Evolutionary conservation across 169 alveolate genomes (phyloP), one percentile per base, ranked within the genome.

Genomic region (Neospora caninum): DNA sequence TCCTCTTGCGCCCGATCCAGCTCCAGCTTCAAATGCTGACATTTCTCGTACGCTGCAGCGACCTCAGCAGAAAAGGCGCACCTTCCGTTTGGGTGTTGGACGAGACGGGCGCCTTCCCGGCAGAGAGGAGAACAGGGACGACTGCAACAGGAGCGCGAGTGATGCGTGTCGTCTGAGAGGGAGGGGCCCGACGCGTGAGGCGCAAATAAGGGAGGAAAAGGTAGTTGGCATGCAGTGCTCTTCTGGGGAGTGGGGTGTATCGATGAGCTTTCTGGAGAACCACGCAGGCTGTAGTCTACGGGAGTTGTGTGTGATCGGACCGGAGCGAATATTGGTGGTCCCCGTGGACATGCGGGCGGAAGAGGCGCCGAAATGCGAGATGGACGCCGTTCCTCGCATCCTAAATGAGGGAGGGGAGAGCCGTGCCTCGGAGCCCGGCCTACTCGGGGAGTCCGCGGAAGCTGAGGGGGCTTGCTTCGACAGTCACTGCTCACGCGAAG

Each of bases 51-150:
- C 39, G 39, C 43, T 20, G 87, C 45, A 34, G 87, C 87, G 0
- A 31, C 87, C 45, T 78, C 87, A 78, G 87, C 87, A 78, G 78
- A 20, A 16, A 20, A 64, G 87, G 87, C 87, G 25, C 45, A 34
- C 29, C 41, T 0, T 16, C 87, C 87, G 16, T 31, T 34, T 22
- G 7, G 87, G 42, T 20, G 53, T n/a, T 25, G 78, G 31, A 64
- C 36, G 31, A 29, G 78, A 29, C 1, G 0, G 78, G 78, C 78
- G 7, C 34, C 78, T 64, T 64, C 78, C 34, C 36, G 78, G 9
- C 36, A 64, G 34, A 64, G 36, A 64, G 78, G 34, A 64, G 78
- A 64, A 29, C 34, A 25, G 34, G 34, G 78, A 4, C 78, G 78
- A 22, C 53, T 20, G 45, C 87, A 78, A 29, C 0, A n/a, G 20